Percentiles rank a stretch among this genome's conserved stretches.
These are phyloP conservation scores for Teratosphaeria viscida DNA, from an alignment of 2,329 filamentous ascomycete species.

Conservation along the genomic window DNA sequence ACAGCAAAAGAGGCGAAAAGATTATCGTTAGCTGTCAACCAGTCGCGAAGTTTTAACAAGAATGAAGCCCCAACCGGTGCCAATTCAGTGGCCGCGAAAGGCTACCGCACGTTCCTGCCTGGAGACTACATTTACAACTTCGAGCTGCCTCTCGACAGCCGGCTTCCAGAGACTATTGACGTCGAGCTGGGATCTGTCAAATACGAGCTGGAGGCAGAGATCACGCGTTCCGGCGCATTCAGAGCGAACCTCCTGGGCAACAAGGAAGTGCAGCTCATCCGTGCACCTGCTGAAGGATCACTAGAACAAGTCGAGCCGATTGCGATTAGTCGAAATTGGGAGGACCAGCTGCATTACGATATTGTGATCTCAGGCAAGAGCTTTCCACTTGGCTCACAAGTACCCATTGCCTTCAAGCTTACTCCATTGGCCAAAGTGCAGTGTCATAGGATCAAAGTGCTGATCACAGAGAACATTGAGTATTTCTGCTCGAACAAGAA, in stretches of 20 bases:
- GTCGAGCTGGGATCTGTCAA: conserved; percentile 77
- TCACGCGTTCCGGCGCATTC: conserved; percentile 82
- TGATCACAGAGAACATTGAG: conserved; percentile 79
- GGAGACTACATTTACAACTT: conserved; percentile 67
- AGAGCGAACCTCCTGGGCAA: conserved; percentile 74
- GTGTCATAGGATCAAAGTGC: conserved; percentile 85
- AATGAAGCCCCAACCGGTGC: conserved; percentile 48
- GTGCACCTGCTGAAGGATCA: conserved; percentile 76
- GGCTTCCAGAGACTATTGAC: conserved; percentile 71
- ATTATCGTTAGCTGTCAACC: conserved; percentile 67
- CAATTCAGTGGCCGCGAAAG: conserved; percentile 58
- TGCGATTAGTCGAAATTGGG: conserved; percentile 86
- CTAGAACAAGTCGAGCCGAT: conserved; percentile 88
- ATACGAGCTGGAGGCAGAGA: conserved; percentile 75
- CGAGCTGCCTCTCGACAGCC: conserved; percentile 72
- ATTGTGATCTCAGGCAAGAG: conserved; percentile 95
- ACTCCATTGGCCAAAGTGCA: conserved; percentile 89
- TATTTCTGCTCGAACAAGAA: conserved; percentile 81
- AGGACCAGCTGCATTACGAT: conserved; percentile 90
- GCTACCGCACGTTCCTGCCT: conserved; percentile 76
- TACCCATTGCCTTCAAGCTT: conserved; percentile 88
- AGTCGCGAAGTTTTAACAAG: conserved; percentile 77
- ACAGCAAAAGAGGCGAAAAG: conserved; percentile 47
- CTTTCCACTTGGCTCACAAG: conserved; percentile 76
- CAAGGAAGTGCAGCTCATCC: conserved; percentile 74